These are phyloP conservation scores for Acmispon strigosus DNA, from an alignment of 306 rosid species.

Conservation along the genomic window DNA sequence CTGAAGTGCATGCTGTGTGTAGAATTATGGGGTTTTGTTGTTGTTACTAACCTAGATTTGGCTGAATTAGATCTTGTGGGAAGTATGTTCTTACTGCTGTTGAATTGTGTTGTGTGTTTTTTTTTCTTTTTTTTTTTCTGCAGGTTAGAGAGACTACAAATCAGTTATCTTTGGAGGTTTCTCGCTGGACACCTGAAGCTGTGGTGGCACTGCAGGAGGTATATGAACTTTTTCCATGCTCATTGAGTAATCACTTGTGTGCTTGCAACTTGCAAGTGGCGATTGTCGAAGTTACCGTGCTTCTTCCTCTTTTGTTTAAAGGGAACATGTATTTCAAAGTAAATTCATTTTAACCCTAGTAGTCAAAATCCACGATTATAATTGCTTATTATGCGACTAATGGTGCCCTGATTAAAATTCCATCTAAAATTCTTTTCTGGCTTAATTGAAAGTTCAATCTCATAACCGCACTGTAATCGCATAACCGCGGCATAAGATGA, in stretches of 20 bases:
- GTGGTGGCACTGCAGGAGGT: constrained; percentile 73
- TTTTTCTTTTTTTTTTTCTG: neutral
- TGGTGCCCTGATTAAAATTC: no score
- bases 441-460: no score
- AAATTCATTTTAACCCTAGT: neutral
- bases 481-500: no score
- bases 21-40: neutral
- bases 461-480: no score
- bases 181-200: constrained; percentile 75
- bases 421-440: no score
- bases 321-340: neutral
- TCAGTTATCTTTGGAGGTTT: constrained; percentile 27
- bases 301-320: neutral
- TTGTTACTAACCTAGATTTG: neutral
- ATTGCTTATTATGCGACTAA: no score
- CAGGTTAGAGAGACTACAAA: constrained; percentile 51
- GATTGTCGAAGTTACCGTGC: neutral
- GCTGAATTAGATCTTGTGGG: neutral
- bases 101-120: neutral
- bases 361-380: no score
- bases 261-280: neutral
- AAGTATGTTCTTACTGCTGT: neutral
- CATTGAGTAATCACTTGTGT: neutral
- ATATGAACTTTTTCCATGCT: constrained; percentile 7
- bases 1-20: neutral